Percentiles rank a stretch among this genome's conserved stretches.
Conservation (phyloP, 495 filamentous ascomycete genomes). For the Hypoxylon perforatum region DNA sequence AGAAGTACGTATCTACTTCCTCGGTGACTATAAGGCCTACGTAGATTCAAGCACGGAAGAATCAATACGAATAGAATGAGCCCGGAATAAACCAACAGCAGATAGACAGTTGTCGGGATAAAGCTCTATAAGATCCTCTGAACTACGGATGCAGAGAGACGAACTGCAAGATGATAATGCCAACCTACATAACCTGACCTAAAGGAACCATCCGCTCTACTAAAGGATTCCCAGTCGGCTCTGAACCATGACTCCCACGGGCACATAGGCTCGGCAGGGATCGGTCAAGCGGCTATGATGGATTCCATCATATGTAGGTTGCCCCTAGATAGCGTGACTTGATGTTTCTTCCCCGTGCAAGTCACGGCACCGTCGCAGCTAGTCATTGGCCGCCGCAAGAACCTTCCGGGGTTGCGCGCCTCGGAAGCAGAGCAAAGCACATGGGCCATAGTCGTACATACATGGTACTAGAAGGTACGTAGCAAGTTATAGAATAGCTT, state of each 20-base stretch:
- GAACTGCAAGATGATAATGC: conserved; percentile 7
- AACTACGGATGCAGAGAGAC: conserved; percentile 30
- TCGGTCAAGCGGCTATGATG: conserved; percentile 44
- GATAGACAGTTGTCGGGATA: conserved; percentile 8
- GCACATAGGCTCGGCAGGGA: conserved; percentile 33
- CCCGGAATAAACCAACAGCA: conserved; percentile 12
- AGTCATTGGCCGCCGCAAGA: conserved; percentile 23
- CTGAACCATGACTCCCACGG: conserved; percentile 23
- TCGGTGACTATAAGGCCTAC: neutral
- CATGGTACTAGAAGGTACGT: too few species aligned
- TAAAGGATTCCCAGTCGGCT: conserved; percentile 13
- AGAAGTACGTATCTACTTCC: conserved; percentile 7
- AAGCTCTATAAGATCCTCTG: conserved; percentile 23
- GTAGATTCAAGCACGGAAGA: conserved; percentile 7
- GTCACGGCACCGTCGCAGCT: conserved; percentile 21
- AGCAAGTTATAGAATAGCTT: conserved; percentile 22
- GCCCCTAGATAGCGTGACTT: conserved; percentile 9
- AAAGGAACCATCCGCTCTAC: conserved; percentile 23
- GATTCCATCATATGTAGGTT: conserved; percentile 29
- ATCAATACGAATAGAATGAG: conserved; percentile 4
- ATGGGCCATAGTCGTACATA: conserved; percentile 1
- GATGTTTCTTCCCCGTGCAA: neutral
- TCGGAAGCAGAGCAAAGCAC: conserved; percentile 33
- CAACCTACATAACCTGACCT: conserved; percentile 11
- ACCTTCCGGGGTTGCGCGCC: conserved; percentile 18